A percentile compares a stretch with the other conserved stretches of the same genome.
phyloP scores from a whole-genome alignment of 78 protist genomes.

The slime mould (Dictyostelium discoideum) region DNA sequence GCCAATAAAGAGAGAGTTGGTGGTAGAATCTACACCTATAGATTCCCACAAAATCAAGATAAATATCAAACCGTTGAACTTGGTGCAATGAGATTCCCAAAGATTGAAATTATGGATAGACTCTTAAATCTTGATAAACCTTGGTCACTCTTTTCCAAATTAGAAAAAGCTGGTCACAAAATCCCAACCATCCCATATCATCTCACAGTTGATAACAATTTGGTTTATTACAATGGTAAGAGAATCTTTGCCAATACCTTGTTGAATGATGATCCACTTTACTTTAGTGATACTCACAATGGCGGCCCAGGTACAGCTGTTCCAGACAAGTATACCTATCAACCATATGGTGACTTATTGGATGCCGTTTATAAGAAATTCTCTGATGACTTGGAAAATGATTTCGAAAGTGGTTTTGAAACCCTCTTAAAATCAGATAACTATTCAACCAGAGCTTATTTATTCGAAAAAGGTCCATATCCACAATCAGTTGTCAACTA shows the following conservation, averaged over 20 bases:
- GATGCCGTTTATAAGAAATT: neutral
- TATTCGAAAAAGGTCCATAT: neutral
- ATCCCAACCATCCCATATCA: constrained; percentile 19
- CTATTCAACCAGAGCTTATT: constrained; percentile 1
- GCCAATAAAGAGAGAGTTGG: constrained; percentile 23
- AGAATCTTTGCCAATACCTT: neutral
- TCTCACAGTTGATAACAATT: neutral
- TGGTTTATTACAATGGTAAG: constrained; percentile 23
- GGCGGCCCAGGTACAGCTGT: constrained; percentile 45
- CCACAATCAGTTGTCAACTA: constrained; percentile 1
- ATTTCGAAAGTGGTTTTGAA: constrained; percentile 40
- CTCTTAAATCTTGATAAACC: neutral
- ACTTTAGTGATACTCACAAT: constrained; percentile 8
- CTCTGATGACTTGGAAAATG: neutral
- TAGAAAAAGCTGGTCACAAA: neutral
- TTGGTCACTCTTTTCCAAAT: constrained; percentile 33
- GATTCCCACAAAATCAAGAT: constrained; percentile 5
- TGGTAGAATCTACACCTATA: constrained; percentile 31
- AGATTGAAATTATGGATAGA: constrained; percentile 27
- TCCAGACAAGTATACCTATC: neutral
- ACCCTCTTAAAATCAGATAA: neutral
- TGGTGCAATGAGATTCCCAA: constrained; percentile 65
- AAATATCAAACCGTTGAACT: constrained; percentile 26
- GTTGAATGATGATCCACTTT: constrained; percentile 25
- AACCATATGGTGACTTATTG: neutral